Conservation (phyloP, 352 stramenopile genomes). For the Pythium sukuiense region DNA sequence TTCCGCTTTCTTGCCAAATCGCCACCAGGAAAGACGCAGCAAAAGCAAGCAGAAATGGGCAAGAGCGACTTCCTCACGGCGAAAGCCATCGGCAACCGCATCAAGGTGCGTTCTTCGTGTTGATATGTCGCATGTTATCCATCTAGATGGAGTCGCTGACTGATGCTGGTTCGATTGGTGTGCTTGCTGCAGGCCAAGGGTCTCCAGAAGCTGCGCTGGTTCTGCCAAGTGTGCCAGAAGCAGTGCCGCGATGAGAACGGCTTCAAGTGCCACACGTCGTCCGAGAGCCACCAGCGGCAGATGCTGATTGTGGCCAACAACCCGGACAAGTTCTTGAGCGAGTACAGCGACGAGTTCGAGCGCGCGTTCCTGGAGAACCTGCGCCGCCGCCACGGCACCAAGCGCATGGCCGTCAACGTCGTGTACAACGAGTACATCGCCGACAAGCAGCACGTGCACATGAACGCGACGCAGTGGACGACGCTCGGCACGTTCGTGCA, state of each 20-base stretch:
- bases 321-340: conserved; percentile 92
- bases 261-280: conserved; percentile 99
- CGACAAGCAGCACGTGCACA: conserved; percentile 99
- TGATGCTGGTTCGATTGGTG: background rate
- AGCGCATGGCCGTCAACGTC: conserved; percentile 95
- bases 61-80: conserved; percentile 87
- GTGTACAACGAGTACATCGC: conserved; percentile 99
- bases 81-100: conserved; percentile 86
- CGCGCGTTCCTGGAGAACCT: conserved; percentile 94
- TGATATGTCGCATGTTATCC: background rate
- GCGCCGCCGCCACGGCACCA: conserved; percentile 93
- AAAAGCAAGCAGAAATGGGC: conserved; percentile 42
- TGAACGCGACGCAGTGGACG: conserved; percentile 99
- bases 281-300: conserved; percentile 97
- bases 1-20: background rate
- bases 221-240: conserved; percentile 99
- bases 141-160: background rate
- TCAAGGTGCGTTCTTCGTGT: conserved; percentile 47
- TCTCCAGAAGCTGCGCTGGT: conserved; percentile 98
- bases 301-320: conserved; percentile 98
- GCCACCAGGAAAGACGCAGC: background rate
- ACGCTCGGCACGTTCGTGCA: conserved; percentile 97
- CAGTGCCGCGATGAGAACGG: conserved; percentile 99
- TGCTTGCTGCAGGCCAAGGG: conserved; percentile 82
- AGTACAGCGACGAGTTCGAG: conserved; percentile 95